Evolutionary conservation across 352 stramenopile species (phyloP).

Genomic region (Blastocystis hominis): DNA sequence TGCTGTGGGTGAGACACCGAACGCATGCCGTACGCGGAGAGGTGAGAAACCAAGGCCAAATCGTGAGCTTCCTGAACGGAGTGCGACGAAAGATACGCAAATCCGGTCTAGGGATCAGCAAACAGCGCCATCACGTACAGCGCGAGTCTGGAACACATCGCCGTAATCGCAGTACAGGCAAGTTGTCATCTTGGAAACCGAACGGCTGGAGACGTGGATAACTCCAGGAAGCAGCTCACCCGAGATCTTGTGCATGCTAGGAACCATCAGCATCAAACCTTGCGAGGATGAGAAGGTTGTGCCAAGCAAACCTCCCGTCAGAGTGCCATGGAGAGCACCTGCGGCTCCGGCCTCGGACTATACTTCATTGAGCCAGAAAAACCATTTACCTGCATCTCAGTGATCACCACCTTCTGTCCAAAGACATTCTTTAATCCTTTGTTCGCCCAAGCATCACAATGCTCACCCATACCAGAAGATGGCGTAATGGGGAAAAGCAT

Average conservation of each 20-base stretch:
- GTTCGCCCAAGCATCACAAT: conserved; percentile 65
- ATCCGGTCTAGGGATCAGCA: conserved; percentile 69
- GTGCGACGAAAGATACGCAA: conserved; percentile 68
- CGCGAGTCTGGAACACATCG: conserved; percentile 72
- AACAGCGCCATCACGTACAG: conserved; percentile 66
- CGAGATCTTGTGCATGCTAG: conserved; percentile 66
- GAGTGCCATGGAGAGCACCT: conserved; percentile 66
- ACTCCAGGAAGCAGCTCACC: conserved; percentile 63
- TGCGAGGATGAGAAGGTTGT: conserved; percentile 69
- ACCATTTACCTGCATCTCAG: conserved; percentile 64
- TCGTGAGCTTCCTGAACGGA: conserved; percentile 71
- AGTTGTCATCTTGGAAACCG: conserved; percentile 65
- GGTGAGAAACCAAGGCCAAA: conserved; percentile 69
- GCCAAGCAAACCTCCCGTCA: conserved; percentile 65
- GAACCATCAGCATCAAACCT: conserved; percentile 44
- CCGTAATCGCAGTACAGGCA: conserved; percentile 73
- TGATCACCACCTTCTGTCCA: conserved; percentile 65
- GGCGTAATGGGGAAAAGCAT: conserved; percentile 67
- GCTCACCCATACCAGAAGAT: conserved; percentile 65
- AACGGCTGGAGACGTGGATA: conserved; percentile 76
- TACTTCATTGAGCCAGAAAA: neutral
- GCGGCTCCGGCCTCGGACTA: conserved; percentile 63
- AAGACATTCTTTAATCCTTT: conserved; percentile 65
- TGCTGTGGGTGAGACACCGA: neutral
- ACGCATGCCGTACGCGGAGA: conserved; percentile 64